A percentile compares a stretch with the other conserved stretches of the same genome.
Evolutionary conservation across 257 asterid genomes (phyloP).

Genomic region (Fraxinus americana): DNA sequence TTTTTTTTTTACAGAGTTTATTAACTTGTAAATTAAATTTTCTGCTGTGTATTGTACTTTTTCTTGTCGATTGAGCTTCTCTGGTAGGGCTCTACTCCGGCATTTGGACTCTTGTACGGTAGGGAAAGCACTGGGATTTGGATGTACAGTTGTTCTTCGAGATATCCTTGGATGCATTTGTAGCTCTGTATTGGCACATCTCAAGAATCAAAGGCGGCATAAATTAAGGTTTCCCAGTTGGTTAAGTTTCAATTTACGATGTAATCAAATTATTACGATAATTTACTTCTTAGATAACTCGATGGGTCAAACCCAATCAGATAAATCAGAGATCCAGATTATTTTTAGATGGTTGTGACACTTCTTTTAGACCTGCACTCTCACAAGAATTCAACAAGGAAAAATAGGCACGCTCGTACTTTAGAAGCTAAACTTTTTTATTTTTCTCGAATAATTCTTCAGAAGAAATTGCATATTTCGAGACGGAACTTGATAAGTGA

Average conservation of each 20-base stretch:
- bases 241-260: not conserved
- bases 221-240: not conserved
- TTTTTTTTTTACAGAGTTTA: not conserved
- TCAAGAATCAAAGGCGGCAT: not conserved
- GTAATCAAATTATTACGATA: not conserved
- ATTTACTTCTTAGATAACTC: not conserved
- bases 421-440: too few relatives aligned
- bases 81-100: slow-evolving; percentile 14
- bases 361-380: too few relatives aligned
- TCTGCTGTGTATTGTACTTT: slow-evolving; percentile 6
- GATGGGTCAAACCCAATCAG: not conserved
- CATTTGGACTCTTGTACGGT: slow-evolving; percentile 5
- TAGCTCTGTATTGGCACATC: not conserved
- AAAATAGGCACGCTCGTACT: too few relatives aligned
- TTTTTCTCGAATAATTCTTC: too few relatives aligned
- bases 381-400: not conserved
- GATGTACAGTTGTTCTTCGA: not conserved
- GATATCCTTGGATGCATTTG: not conserved
- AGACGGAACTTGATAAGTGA: too few relatives aligned
- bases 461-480: too few relatives aligned
- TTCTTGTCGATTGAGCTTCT: not conserved
- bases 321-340: not conserved
- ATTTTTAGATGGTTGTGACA: not conserved
- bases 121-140: not conserved
- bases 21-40: slow-evolving; percentile 30